Conservation (phyloP, 2,329 filamentous ascomycete species). For the Aciculosporium take region DNA sequence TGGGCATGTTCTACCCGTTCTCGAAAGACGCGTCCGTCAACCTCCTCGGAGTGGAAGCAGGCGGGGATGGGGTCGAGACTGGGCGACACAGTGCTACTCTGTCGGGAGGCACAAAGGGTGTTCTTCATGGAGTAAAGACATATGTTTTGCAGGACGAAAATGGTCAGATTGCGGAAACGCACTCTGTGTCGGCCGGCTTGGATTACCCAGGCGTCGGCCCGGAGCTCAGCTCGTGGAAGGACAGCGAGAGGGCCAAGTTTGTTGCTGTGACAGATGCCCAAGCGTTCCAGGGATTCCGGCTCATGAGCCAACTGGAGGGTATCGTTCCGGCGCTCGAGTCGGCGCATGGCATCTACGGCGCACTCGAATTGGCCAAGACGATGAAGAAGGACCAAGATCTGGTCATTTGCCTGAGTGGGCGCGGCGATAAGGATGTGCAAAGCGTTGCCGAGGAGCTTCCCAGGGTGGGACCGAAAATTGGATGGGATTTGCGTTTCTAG, state of each 20-base stretch:
- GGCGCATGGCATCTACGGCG: slow-evolving; percentile 82
- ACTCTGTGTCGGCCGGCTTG: slow-evolving; percentile 89
- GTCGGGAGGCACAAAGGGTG: slow-evolving; percentile 73
- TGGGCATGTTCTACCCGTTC: slow-evolving; percentile 98
- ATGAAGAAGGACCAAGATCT: slow-evolving; percentile 81
- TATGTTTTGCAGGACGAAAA: slow-evolving; percentile 88
- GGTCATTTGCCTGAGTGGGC: slow-evolving; percentile 83
- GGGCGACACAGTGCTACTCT: slow-evolving; percentile 76
- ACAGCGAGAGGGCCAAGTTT: slow-evolving; percentile 72
- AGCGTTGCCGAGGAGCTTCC: slow-evolving; percentile 92
- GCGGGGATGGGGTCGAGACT: slow-evolving; percentile 83
- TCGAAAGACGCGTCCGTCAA: slow-evolving; percentile 71
- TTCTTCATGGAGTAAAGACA: slow-evolving; percentile 88
- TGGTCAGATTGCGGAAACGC: slow-evolving; percentile 87
- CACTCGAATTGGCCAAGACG: slow-evolving; percentile 78
- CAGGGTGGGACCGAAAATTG: slow-evolving; percentile 76
- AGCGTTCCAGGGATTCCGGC: slow-evolving; percentile 74
- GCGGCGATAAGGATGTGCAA: slow-evolving; percentile 98
- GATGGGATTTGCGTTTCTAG: slow-evolving; percentile 52
- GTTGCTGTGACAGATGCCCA: slow-evolving; percentile 83
- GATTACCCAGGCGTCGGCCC: slow-evolving; percentile 96
- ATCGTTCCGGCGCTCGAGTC: slow-evolving; percentile 95
- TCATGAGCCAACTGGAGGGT: slow-evolving; percentile 78
- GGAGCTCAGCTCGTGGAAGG: slow-evolving; percentile 87
- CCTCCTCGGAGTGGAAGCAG: slow-evolving; percentile 86